phyloP scores from a whole-genome alignment of 108 stramenopile genomes.

The Fistulifera pelliculosa region DNA sequence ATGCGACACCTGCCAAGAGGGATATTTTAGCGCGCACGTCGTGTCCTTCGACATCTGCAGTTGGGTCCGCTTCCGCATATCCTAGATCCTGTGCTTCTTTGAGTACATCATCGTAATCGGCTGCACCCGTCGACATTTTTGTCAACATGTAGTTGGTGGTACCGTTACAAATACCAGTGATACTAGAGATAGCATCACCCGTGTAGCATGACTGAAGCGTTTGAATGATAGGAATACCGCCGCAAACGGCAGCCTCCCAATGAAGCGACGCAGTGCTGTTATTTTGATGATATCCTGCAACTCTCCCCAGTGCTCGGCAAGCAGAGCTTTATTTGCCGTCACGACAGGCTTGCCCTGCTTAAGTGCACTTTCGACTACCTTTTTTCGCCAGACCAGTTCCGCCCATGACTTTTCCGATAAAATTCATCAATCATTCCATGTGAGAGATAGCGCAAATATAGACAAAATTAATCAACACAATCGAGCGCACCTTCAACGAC shows the following conservation, averaged over 20 bases:
- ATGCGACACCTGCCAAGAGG: slow-evolving; percentile 82
- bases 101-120: slow-evolving; percentile 53
- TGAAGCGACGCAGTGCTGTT: slow-evolving; percentile 29
- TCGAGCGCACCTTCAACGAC: slow-evolving; percentile 46
- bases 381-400: slow-evolving; percentile 52
- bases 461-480: too few relatives aligned
- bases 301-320: slow-evolving; percentile 63
- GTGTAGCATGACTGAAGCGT: slow-evolving; percentile 51
- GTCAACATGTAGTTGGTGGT: slow-evolving; percentile 83
- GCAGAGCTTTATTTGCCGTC: slow-evolving; percentile 76
- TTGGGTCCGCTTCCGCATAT: slow-evolving; percentile 71
- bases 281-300: slow-evolving; percentile 16
- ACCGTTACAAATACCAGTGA: slow-evolving; percentile 72
- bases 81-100: slow-evolving; percentile 75
- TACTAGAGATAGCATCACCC: slow-evolving; percentile 58
- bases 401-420: slow-evolving; percentile 37
- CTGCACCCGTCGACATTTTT: slow-evolving; percentile 55
- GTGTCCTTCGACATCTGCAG: slow-evolving; percentile 85
- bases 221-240: slow-evolving; percentile 79
- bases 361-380: slow-evolving; percentile 46
- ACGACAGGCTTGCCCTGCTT: slow-evolving; percentile 56
- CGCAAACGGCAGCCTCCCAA: slow-evolving; percentile 80
- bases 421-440: too few relatives aligned
- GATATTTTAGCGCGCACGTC: slow-evolving; percentile 90
- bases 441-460: too few relatives aligned